phyloP scores from a whole-genome alignment of 805 yeast genomes.

The Yarrowia deformans region DNA sequence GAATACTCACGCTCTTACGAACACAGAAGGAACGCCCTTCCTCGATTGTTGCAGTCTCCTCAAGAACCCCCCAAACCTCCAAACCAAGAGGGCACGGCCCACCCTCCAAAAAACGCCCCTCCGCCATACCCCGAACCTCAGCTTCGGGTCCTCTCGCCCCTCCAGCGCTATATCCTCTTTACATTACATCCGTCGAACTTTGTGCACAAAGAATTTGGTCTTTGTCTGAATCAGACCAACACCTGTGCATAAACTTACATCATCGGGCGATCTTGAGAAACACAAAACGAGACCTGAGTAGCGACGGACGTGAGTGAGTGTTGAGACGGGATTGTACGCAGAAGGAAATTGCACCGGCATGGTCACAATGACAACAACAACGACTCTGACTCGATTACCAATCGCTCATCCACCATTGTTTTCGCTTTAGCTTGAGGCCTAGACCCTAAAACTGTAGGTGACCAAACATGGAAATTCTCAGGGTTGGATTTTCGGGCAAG shows the following conservation, averaged over 20 bases:
- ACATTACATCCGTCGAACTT: slow-evolving; percentile 29
- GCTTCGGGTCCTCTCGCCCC: slow-evolving; percentile 12
- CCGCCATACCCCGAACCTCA: not conserved
- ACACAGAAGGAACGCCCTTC: too few relatives aligned
- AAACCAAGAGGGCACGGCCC: not conserved
- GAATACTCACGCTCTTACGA: too few relatives aligned
- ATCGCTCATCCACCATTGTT: too few relatives aligned
- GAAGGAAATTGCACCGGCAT: too few relatives aligned
- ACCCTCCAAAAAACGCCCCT: not conserved
- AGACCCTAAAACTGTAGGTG: not conserved
- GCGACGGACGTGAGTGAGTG: not conserved
- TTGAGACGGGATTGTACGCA: not conserved
- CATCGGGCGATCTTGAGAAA: slow-evolving; percentile 34
- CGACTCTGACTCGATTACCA: too few relatives aligned
- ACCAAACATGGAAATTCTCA: slow-evolving; percentile 5
- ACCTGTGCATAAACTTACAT: slow-evolving; percentile 35
- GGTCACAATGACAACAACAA: too few relatives aligned
- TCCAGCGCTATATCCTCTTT: slow-evolving; percentile 26
- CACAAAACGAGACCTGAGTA: not conserved
- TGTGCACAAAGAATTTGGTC: slow-evolving; percentile 21
- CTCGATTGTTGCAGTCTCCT: not conserved
- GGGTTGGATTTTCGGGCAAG: not conserved
- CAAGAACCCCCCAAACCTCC: too few relatives aligned
- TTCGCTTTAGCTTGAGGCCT: not conserved
- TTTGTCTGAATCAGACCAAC: slow-evolving; percentile 9